A percentile compares a stretch with the other conserved stretches of the same genome.
These are phyloP conservation scores for Colletotrichum camelliae DNA, from an alignment of 2,329 filamentous ascomycete species.

Conservation along the genomic window DNA sequence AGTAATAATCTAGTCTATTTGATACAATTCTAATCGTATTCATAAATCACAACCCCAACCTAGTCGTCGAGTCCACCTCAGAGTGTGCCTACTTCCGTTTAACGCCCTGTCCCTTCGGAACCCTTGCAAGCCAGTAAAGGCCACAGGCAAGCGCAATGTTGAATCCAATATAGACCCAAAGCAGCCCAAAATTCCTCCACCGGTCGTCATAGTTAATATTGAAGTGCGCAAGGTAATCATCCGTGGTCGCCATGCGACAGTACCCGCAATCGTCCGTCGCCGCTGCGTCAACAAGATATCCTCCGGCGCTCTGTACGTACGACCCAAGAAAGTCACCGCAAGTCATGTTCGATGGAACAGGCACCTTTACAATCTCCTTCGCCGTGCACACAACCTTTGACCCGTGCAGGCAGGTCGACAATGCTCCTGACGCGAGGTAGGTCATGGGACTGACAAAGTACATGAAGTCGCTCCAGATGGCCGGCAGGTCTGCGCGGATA, in stretches of 20 bases:
- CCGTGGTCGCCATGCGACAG: constrained; percentile 40
- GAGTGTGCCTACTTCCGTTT: neutral
- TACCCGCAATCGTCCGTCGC: constrained; percentile 51
- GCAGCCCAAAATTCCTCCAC: constrained; percentile 58
- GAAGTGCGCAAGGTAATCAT: constrained; percentile 41
- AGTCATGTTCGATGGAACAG: constrained; percentile 11
- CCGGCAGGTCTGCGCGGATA: constrained; percentile 9
- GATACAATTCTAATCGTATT: neutral
- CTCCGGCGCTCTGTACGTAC: constrained; percentile 11
- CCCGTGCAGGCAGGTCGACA: constrained; percentile 29
- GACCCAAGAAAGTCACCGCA: constrained; percentile 21
- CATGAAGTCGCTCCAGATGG: constrained; percentile 26
- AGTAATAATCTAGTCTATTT: neutral
- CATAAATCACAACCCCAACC: neutral
- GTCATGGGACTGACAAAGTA: constrained; percentile 30
- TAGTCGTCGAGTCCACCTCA: neutral
- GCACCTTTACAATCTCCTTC: constrained; percentile 21
- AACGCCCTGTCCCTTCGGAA: constrained; percentile 26
- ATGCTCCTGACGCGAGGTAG: constrained; percentile 31
- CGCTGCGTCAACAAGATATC: constrained; percentile 18
- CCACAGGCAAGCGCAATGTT: constrained; percentile 54
- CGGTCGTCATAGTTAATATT: constrained; percentile 51
- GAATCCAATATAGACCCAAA: constrained; percentile 59
- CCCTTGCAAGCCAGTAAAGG: constrained; percentile 48
- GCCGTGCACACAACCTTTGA: constrained; percentile 14